Base-by-base conservation (phyloP, 192 early-diverging fungal genomes). In the Lobosporangium transversale region DNA sequence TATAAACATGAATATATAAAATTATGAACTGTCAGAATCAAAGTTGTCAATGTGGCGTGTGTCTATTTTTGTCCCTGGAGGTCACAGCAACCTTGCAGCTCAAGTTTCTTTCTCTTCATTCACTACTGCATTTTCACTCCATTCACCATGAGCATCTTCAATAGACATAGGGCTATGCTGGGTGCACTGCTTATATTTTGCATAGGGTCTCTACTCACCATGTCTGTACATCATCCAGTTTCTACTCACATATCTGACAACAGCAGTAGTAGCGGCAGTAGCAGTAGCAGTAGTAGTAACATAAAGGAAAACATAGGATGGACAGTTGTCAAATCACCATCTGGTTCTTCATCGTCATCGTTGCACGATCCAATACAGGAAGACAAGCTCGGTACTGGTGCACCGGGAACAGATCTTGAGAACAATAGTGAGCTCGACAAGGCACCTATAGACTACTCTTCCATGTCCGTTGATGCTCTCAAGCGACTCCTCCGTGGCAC, bases 121-220 rank as follows among this genome's bases (percentile, higher is more conserved):
- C n/a, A n/a, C n/a, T n/a, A n/a, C 9, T 26, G 4, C 50, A 9
- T 51, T 15, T 15, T 3, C 23, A 53, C 24, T 53, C 37, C 37
- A 40, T 10, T 10, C 37, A 14, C 20, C 51, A 60, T 54, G 52
- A 67, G 56, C 58, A 67, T 59, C 43, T 62, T 65, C n/a, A 57
- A 42, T 23, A 64, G 73, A 53, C 73, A 76, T 9, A 44, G 65
- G 29, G 65, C 73, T 43, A 23, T 76, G 53, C 58, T 76, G 44
- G 73, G 73, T 36, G 64, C 47, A 26, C 65, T 76, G 17, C 58
- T 76, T 40, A 52, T 76, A 49, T 62, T 76, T 18, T 67, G 64
- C 65, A 76, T 76, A 31, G 73, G 64, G 1, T 76, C 73, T 23
- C 57, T 76, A 20, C 73, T 76, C 45, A 57, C 65, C 1, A 43